Base-by-base conservation (phyloP, 140 eudicot species). In the Senecio squalidus region DNA sequence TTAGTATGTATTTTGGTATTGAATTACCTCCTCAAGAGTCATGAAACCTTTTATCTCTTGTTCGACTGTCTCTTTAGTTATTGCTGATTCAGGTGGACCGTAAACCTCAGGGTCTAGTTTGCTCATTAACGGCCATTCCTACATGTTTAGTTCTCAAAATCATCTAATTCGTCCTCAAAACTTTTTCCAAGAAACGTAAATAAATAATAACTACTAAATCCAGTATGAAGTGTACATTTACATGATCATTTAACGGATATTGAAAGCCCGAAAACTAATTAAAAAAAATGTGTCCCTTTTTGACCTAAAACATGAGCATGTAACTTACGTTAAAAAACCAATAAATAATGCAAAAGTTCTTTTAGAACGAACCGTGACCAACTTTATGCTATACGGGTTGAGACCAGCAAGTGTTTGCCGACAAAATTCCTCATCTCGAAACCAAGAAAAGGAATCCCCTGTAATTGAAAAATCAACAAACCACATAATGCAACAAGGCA, bases 121-220 rank as follows among this genome's bases (percentile, higher is more conserved):
- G 38, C 93, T 86, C 68, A 49, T 77, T 57, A 86, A 23, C 6
- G 92, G 92, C 92, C 92, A 83, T 73, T 80, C 84, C 92, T 83
- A 66, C 75, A 66, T 45, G 3, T 53, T 51, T 4, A 67, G 63
- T 41, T 27, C 39, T 11, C 52, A 69, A 6, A 31, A 13, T 49
- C 73, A 76, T 27, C 58, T 75, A 1, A 72, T 66, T 47, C 8
- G 17, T 21, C 67, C 50, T 0, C 8, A 14, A 1, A 18, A 16
- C 8, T 9, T 45, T 44, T 44, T 16, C 24, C 50, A n/a, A 44
- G 9, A 16, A 17, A 4, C 50, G 6, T 17, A 14, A n/a, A 15
- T 15, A 9, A 36, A 9, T 10, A 11, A 36, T 15, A 1, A 43
- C 9, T 16, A 45, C 51, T 45, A 9, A 5, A 45, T 45, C 11